Base-by-base conservation (phyloP, 2,329 filamentous ascomycete genomes). In the Sporothrix variecibatus region DNA sequence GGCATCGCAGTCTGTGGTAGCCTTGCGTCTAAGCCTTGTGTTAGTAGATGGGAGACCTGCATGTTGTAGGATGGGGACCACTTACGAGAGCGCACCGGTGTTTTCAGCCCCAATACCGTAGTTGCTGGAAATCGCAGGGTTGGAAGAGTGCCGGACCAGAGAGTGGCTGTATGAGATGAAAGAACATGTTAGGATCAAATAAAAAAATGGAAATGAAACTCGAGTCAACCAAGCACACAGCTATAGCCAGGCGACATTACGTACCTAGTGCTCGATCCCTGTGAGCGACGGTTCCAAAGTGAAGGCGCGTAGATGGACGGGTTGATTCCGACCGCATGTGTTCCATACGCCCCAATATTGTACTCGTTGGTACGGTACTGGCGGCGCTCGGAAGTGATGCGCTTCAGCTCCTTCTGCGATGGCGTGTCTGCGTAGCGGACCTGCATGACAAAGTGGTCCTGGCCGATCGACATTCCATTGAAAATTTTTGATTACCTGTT, bases 301-400 rank as follows among this genome's bases (percentile, higher is more conserved):
- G 80, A 76, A 71, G 83, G 81, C 60, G 80, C 82, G 75, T 86
- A 85, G 76, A 87, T 85, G 72, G 83, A 83, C 12, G 87, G 85
- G 72, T 83, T 86, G 78, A 90, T 84, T 20, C 89, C 87, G 70
- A 91, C 88, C 75, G 88, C 86, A 65, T 88, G 85, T 75, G 89
- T 90, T 75, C 90, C 90, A 78, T 92, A 92, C 60, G 90, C 90
- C 74, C 90, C 89, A 75, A 91, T 91, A 79, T 95, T 95, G 84
- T 98, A 98, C 85, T 98, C 96, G 74, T 96, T 96, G 74, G 95
- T 96, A 75, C 96, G 94, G 85, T 97, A 98, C 80, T 97, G 94
- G 75, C 96, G 94, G 74, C 95, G 94, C 81, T 97, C 94, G 43
- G 96, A 94, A 58, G 95, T 98, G 81, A 98, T 93, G 77, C 96